Base-by-base conservation (phyloP, 495 filamentous ascomycete genomes). In the Bombardia bombarda region DNA sequence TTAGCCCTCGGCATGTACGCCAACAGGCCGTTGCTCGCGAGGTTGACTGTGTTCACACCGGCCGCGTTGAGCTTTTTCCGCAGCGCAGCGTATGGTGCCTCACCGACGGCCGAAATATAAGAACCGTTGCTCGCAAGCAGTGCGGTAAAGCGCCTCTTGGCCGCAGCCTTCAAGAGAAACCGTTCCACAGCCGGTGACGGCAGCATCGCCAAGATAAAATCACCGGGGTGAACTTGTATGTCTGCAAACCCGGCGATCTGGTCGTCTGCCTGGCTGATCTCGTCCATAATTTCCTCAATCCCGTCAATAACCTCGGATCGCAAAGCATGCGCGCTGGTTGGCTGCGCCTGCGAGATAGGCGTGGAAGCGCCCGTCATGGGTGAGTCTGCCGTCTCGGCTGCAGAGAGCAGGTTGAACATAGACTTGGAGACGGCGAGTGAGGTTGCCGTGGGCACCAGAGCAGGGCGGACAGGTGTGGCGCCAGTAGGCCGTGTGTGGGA, bases 1-100 rank as follows among this genome's bases (percentile, higher is more conserved):
- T 90, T 93, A 53, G 94, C 86, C 40, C 81, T 79, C 0, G 90
- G 84, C 84, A 96, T 96, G 42, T 95, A 78, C 5, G 89, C 89
- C 65, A 87, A 90, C 28, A 92, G 77, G 10, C 85, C 83, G 9
- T 84, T 83, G 58, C 89, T 87, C 17, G 89, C 81, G 28, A 94
- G 82, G 21, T 86, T 69, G 46, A 93, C 81, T 24, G 90, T 83
- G 7, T 78, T 84, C 40, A 93, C 82, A 38, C 88, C 89, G 10
- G 80, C 75, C 13, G 75, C 72, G 26, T 79, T 82, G 41, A 96
- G 70, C 8, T 86, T 76, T 56, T 89, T 93, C 39, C 80, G 69
- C 62, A 94, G 82, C 4, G 74, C 62, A 7, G 62, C 61, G 37
- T 69, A 66, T 4, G 53, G 60, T 18, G 32, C 41, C 30, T 58